Base-by-base conservation (phyloP, 176 grass and related monocot species). In the Paspalum vaginatum region DNA sequence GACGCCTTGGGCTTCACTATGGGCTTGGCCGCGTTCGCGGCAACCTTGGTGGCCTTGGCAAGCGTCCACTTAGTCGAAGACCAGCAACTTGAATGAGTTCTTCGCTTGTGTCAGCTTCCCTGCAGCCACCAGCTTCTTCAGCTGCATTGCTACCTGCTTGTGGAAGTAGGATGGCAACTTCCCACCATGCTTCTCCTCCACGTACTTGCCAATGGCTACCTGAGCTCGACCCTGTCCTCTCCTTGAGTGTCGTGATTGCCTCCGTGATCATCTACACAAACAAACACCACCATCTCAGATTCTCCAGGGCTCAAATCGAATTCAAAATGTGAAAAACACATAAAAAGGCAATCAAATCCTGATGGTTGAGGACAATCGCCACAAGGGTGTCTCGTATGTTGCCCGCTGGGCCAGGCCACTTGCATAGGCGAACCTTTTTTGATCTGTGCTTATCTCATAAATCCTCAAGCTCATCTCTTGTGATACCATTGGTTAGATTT, bases 201-300 rank as follows among this genome's bases (percentile, higher is more conserved):
- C 20, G 84, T 79, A 88, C 84, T 98, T 98, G 6, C 7, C 37
- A 14, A 98, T 98, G 51, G 92, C 92, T 8, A 91, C 70, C n/a
- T n/a, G 89, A 79, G 81, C 95, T 98, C 40, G 92, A 98, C 44
- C 95, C 95, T 0, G 79, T 84, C 7, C 86, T 81, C 84, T 95
- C 95, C 86, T 98, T 98, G 44, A 98, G 65, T 5, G 90, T 27
- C n/a, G 75, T 44, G 38, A 98, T 95, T 1, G 95, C 95, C 83
- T 93, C 95, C 4, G n/a, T 7, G 22, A 98, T 70, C 92, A 98
- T 98, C 95, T 98, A 54, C 42, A 26, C 15, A 38, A 24, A 18
- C 27, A 15, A 44, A 60, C 18, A 32, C 1, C 44, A 9, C 22
- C 21, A 61, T 16, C 21, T 54, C 46, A 77, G 68, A 78, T 40